Conservation (phyloP, 192 early-diverging fungal genomes). For the Coemansia sp. region DNA sequence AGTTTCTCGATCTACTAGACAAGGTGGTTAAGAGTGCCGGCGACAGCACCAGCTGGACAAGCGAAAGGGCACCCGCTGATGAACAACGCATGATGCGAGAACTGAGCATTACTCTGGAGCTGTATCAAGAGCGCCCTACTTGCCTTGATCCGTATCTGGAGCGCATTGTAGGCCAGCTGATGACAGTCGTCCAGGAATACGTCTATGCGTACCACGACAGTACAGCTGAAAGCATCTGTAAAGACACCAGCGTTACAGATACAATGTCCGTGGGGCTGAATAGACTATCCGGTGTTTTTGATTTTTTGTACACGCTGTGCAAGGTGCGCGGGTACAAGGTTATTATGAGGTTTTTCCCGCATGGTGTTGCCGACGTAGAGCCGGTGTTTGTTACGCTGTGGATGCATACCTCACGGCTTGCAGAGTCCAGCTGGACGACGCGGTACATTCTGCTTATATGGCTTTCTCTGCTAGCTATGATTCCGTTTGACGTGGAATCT, state of each 20-base stretch:
- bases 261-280: conserved; percentile 6
- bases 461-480: conserved; percentile 93
- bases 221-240: not conserved
- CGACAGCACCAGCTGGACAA: conserved; percentile 15
- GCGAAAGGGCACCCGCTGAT: conserved; percentile 7
- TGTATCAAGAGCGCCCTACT: conserved; percentile 51
- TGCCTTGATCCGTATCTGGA: conserved; percentile 51
- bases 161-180: conserved; percentile 34
- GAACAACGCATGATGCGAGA: conserved; percentile 22
- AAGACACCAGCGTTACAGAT: not conserved
- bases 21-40: conserved; percentile 15
- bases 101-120: conserved; percentile 24
- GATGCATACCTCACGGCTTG: conserved; percentile 11
- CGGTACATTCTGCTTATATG: conserved; percentile 85
- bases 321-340: conserved; percentile 91
- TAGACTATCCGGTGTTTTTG: conserved; percentile 33
- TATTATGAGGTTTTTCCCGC: conserved; percentile 86
- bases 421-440: conserved; percentile 64
- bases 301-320: conserved; percentile 69
- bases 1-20: conserved; percentile 29
- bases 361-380: conserved; percentile 87
- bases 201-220: conserved; percentile 30
- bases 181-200: conserved; percentile 30
- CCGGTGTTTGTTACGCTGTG: conserved; percentile 76
- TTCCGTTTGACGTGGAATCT: conserved; percentile 89